phyloP scores from a whole-genome alignment of 192 early-diverging fungal genomes.

The Bifiguratus adelaidae region DNA sequence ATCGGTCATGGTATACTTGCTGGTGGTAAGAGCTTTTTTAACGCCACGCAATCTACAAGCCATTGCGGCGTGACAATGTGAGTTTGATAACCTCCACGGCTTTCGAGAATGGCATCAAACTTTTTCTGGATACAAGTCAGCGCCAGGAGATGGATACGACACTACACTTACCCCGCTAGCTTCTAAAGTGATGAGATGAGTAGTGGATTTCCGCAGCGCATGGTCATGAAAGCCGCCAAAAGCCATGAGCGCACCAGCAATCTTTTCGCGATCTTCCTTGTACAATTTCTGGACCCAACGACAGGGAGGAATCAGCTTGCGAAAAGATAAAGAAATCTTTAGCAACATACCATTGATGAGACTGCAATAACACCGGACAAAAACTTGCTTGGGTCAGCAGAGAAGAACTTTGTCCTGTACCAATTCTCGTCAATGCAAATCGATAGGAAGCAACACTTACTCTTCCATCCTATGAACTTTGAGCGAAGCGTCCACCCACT shows the following conservation, averaged over 20 bases:
- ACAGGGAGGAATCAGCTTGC: background rate
- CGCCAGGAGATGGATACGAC: background rate
- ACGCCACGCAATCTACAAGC: too few species aligned
- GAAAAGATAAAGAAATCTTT: background rate
- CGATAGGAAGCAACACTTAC: too few species aligned
- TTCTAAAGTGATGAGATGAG: conserved; percentile 21
- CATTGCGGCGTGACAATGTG: background rate
- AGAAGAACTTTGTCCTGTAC: conserved; percentile 22
- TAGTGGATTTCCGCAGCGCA: conserved; percentile 20
- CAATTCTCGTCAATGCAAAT: too few species aligned
- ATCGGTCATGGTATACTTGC: too few species aligned
- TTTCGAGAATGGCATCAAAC: background rate
- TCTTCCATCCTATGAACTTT: too few species aligned
- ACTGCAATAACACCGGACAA: conserved; percentile 33
- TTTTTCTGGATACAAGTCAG: background rate
- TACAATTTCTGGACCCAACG: conserved; percentile 11
- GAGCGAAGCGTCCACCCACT: conserved; percentile 4
- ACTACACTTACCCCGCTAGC: conserved; percentile 6
- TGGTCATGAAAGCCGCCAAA: conserved; percentile 22
- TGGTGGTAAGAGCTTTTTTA: too few species aligned
- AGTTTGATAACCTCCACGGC: background rate
- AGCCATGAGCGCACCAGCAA: conserved; percentile 25
- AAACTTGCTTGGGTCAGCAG: conserved; percentile 27
- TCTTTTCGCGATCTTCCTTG: conserved; percentile 11
- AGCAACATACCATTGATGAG: conserved; percentile 16